phyloP scores from a whole-genome alignment of 441 rosid species.

The Croton setiger region DNA sequence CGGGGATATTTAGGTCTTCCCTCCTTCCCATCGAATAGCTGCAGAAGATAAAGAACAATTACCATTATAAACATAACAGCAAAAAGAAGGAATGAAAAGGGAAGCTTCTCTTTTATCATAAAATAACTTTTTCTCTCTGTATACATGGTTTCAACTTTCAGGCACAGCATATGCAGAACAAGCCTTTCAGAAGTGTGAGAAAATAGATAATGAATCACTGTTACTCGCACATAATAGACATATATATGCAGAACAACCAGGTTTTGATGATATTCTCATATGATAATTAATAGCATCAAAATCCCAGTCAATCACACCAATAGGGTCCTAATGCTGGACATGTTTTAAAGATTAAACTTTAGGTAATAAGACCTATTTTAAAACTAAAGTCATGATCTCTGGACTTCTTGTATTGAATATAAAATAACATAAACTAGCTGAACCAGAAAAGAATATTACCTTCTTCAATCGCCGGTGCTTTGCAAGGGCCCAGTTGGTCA shows the following conservation, averaged over 20 bases:
- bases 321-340: background rate
- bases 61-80: background rate
- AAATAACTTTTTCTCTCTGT: no score
- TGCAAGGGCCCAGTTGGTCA: slow-evolving; percentile 96
- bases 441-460: slow-evolving; percentile 36
- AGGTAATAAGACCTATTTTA: background rate
- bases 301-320: background rate
- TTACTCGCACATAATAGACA: background rate
- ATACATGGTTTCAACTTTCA: background rate
- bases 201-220: background rate
- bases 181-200: background rate
- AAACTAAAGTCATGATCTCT: background rate
- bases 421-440: background rate
- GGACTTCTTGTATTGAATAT: background rate
- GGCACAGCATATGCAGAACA: background rate
- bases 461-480: slow-evolving; percentile 85
- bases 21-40: slow-evolving; percentile 89
- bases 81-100: background rate
- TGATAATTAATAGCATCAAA: background rate
- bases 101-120: background rate
- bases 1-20: slow-evolving; percentile 84
- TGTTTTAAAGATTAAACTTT: slow-evolving; percentile 4
- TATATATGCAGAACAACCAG: background rate
- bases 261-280: background rate
- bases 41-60: slow-evolving; percentile 18